phyloP scores from a whole-genome alignment of 345 rosid genomes.

The Eutrema yunnanense region DNA sequence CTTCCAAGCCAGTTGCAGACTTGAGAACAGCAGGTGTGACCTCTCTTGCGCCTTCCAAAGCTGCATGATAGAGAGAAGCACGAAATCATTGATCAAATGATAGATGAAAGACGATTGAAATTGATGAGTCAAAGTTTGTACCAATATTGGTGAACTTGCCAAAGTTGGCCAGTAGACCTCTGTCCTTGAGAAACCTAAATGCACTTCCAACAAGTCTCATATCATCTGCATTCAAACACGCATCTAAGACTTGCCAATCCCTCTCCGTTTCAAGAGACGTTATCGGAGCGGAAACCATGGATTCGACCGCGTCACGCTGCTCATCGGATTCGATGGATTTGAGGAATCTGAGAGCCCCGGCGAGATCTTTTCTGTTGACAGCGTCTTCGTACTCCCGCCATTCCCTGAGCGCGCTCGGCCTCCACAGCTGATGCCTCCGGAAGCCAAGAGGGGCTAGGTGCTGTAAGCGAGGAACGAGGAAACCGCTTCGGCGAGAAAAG shows the following conservation, averaged over 20 bases:
- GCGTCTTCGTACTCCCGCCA: slow-evolving; percentile 93
- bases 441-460: background rate
- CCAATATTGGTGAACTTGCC: slow-evolving; percentile 70
- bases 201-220: slow-evolving; percentile 79
- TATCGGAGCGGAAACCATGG: too few species aligned
- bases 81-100: background rate
- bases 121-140: background rate
- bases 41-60: slow-evolving; percentile 77
- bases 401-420: slow-evolving; percentile 49
- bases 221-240: slow-evolving; percentile 89
- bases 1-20: slow-evolving; percentile 86
- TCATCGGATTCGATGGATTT: slow-evolving; percentile 38
- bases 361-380: slow-evolving; percentile 75
- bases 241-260: slow-evolving; percentile 83
- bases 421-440: slow-evolving; percentile 7
- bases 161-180: slow-evolving; percentile 63
- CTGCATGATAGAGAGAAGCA: slow-evolving; percentile 33
- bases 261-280: slow-evolving; percentile 28
- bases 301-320: slow-evolving; percentile 10
- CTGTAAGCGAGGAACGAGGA: background rate
- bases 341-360: slow-evolving; percentile 72
- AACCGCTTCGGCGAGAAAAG: background rate
- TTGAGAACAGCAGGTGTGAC: slow-evolving; percentile 67
- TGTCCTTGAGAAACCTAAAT: slow-evolving; percentile 55
- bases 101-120: background rate